These are phyloP conservation scores for Hyaloscypha bicolor DNA, from an alignment of 495 filamentous ascomycete genomes.

Conservation along the genomic window DNA sequence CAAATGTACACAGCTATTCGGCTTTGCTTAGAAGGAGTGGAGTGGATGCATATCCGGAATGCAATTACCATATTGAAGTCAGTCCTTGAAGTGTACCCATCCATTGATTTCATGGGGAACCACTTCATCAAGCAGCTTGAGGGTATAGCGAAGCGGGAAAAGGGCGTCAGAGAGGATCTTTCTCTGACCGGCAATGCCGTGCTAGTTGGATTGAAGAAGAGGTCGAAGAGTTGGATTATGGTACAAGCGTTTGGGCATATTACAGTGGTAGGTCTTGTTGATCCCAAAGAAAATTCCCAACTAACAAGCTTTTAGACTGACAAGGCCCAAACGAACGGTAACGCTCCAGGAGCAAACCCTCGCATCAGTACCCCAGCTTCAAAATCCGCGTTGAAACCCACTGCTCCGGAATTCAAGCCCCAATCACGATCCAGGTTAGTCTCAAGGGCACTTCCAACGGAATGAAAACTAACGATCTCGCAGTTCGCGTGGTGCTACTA, in stretches of 20 bases:
- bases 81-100: slow-evolving; percentile 78
- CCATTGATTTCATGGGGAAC: slow-evolving; percentile 83
- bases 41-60: slow-evolving; percentile 99
- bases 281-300: slow-evolving; percentile 33
- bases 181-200: slow-evolving; percentile 87
- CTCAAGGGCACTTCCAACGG: neutral
- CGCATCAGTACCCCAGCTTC: slow-evolving; percentile 3
- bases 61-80: slow-evolving; percentile 88
- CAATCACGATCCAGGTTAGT: slow-evolving; percentile 29
- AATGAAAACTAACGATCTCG: slow-evolving; percentile 12
- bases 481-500: slow-evolving; percentile 36
- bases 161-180: slow-evolving; percentile 80
- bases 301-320: slow-evolving; percentile 23
- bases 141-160: slow-evolving; percentile 72
- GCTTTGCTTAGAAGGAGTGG: slow-evolving; percentile 72
- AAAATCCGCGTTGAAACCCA: slow-evolving; percentile 33
- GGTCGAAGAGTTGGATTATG: slow-evolving; percentile 81
- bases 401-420: slow-evolving; percentile 51
- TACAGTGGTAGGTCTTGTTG: slow-evolving; percentile 41
- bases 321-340: slow-evolving; percentile 30
- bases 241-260: slow-evolving; percentile 73
- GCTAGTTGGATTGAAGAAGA: slow-evolving; percentile 76
- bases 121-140: slow-evolving; percentile 70
- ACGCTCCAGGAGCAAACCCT: neutral
- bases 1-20: slow-evolving; percentile 74